A percentile compares a stretch with the other conserved stretches of the same genome.
phyloP scores from a whole-genome alignment of 768 basidiomycete species.

The Phanerochaete carnosa region DNA sequence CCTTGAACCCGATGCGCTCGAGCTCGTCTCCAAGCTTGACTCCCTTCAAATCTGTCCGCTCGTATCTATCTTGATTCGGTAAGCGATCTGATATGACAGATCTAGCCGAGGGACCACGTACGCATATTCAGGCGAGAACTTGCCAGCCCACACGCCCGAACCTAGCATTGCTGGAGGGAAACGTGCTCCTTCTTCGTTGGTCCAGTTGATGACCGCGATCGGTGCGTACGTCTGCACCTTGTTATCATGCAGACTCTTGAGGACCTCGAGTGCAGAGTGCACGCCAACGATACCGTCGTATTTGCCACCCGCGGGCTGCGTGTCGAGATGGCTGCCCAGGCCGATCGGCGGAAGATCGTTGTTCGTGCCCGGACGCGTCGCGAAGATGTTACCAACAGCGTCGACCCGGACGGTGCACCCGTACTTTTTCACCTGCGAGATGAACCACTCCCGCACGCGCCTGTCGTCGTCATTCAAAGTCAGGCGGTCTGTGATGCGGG shows the following conservation, averaged over 20 bases:
- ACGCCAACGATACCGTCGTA: conserved; percentile 1
- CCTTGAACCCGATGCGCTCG: background rate
- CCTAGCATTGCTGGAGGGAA: background rate
- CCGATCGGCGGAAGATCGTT: background rate
- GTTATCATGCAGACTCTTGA: background rate
- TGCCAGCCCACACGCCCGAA: background rate
- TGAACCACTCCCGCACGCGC: background rate
- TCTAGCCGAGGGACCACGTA: background rate
- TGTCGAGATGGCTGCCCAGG: background rate
- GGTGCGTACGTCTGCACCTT: background rate
- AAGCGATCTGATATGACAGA: too few relatives aligned
- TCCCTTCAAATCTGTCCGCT: background rate
- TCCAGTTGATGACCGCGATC: background rate
- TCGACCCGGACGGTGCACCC: background rate
- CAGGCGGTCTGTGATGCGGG: background rate
- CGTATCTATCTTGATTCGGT: background rate
- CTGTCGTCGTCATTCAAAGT: background rate
- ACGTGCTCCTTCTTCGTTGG: background rate
- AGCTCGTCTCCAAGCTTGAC: background rate
- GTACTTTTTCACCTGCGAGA: background rate
- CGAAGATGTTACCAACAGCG: background rate
- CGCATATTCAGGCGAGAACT: background rate
- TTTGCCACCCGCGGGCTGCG: background rate
- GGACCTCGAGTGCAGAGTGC: background rate
- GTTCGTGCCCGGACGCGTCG: background rate